Percentiles rank a stretch among this genome's conserved stretches.
These are phyloP conservation scores for Penicillium sp. DNA, from an alignment of 2,329 filamentous ascomycete species.

Conservation along the genomic window DNA sequence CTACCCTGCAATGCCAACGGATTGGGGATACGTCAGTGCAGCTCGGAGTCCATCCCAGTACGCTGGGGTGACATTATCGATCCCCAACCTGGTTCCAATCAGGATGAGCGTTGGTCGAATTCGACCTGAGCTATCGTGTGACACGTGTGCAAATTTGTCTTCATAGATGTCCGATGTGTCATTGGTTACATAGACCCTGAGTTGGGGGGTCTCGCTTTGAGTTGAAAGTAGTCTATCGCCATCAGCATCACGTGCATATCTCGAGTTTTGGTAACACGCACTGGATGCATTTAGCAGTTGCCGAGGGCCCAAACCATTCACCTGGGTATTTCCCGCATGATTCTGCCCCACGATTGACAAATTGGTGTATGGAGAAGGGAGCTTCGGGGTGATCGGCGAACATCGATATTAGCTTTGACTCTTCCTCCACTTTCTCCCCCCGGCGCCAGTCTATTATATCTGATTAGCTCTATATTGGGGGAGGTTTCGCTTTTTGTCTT, in stretches of 20 bases:
- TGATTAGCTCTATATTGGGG: constrained; percentile 20
- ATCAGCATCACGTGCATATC: constrained; percentile 9
- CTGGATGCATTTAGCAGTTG: constrained; percentile 92
- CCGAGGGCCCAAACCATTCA: constrained; percentile 98
- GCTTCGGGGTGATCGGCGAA: constrained; percentile 86
- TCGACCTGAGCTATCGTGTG: constrained; percentile 61
- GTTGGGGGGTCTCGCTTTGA: constrained; percentile 57
- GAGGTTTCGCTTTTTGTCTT: not conserved
- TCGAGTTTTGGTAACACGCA: constrained; percentile 46
- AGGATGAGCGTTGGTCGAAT: constrained; percentile 87
- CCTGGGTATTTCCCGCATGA: constrained; percentile 93
- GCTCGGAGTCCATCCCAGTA: constrained; percentile 93
- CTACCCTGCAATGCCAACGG: constrained; percentile 93
- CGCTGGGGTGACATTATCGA: constrained; percentile 89
- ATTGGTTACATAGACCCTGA: constrained; percentile 84
- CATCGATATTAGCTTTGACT: constrained; percentile 69
- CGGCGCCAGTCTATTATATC: constrained; percentile 69
- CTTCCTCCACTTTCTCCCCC: constrained; percentile 56
- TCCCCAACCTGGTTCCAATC: constrained; percentile 82
- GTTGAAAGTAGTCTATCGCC: constrained; percentile 68
- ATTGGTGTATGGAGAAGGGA: constrained; percentile 91
- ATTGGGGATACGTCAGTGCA: constrained; percentile 81
- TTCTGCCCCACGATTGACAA: constrained; percentile 81
- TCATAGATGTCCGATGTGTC: constrained; percentile 92
- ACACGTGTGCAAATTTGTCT: constrained; percentile 77